These are phyloP conservation scores for Diplodia intermedia DNA, from an alignment of 2,329 filamentous ascomycete genomes.

Conservation along the genomic window DNA sequence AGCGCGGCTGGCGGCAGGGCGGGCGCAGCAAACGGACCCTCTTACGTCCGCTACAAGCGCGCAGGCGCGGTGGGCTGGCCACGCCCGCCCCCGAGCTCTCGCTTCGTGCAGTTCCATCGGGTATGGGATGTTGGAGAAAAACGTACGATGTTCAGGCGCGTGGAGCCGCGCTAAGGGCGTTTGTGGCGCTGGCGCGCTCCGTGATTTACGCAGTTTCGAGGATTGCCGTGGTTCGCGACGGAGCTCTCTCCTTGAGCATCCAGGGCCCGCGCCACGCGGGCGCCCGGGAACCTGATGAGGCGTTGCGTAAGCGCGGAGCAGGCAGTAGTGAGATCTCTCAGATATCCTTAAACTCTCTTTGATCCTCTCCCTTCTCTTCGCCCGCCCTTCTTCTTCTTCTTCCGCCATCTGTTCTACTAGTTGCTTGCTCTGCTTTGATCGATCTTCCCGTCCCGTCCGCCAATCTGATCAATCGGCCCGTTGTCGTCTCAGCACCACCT, in stretches of 20 bases:
- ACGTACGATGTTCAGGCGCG: constrained; percentile 15
- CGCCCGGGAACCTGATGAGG: neutral
- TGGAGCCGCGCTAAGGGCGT: constrained; percentile 12
- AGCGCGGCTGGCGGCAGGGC: neutral
- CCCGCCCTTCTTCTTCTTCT: neutral
- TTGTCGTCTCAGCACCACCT: neutral
- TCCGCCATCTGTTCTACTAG: neutral
- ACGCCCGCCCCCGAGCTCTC: neutral
- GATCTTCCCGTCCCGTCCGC: too few species aligned
- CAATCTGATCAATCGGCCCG: constrained; percentile 6
- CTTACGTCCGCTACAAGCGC: neutral
- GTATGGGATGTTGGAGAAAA: neutral
- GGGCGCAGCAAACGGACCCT: too few species aligned
- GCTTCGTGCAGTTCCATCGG: neutral
- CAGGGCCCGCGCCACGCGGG: neutral
- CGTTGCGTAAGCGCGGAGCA: neutral
- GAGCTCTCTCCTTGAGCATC: neutral
- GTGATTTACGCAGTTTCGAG: constrained; percentile 8
- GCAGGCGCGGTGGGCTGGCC: neutral
- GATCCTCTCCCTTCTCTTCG: neutral
- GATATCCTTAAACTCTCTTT: neutral
- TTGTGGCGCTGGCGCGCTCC: constrained; percentile 14
- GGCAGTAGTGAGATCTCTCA: neutral
- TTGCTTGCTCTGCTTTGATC: neutral
- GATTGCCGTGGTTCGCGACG: neutral